Conservation (phyloP, 371 early-diverging fungal species). For the Apophysomyces variabilis region DNA sequence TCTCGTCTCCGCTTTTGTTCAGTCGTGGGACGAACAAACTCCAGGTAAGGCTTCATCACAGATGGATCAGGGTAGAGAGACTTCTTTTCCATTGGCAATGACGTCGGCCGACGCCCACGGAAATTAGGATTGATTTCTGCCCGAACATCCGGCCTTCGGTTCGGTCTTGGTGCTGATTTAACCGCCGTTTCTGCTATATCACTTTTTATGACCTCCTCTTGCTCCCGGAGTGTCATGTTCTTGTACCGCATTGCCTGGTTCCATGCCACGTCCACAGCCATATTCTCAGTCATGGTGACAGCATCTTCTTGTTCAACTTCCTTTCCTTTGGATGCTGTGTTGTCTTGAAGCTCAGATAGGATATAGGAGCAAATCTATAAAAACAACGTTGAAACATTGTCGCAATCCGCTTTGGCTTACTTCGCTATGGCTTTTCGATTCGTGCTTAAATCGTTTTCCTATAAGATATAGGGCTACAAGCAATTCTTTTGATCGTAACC, state of each 20-base stretch:
- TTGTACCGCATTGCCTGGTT: conserved; percentile 35
- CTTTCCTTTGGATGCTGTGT: conserved; percentile 11
- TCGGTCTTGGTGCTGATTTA: neutral
- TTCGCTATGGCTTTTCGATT: conserved; percentile 20
- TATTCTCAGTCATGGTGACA: neutral
- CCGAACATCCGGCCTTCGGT: neutral
- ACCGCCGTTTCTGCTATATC: neutral
- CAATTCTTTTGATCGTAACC: conserved; percentile 33
- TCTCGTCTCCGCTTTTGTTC: conserved; percentile 7
- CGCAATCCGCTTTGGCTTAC: conserved; percentile 2
- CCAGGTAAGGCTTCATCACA: neutral
- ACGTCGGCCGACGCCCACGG: conserved; percentile 15
- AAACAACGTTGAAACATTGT: neutral
- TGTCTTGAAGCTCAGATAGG: conserved; percentile 12
- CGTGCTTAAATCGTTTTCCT: conserved; percentile 32
- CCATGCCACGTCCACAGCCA: conserved; percentile 34
- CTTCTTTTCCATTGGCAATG: neutral
- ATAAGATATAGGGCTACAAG: conserved; percentile 35
- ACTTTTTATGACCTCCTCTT: conserved; percentile 31
- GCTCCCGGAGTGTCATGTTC: conserved; percentile 43
- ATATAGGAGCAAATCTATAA: conserved; percentile 28
- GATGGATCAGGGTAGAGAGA: neutral
- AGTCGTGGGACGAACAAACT: neutral
- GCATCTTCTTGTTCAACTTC: conserved; percentile 4
- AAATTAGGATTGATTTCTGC: conserved; percentile 20